These are phyloP conservation scores for Apiotrichum porosum DNA, from an alignment of 1,284 basidiomycete species.

Conservation along the genomic window DNA sequence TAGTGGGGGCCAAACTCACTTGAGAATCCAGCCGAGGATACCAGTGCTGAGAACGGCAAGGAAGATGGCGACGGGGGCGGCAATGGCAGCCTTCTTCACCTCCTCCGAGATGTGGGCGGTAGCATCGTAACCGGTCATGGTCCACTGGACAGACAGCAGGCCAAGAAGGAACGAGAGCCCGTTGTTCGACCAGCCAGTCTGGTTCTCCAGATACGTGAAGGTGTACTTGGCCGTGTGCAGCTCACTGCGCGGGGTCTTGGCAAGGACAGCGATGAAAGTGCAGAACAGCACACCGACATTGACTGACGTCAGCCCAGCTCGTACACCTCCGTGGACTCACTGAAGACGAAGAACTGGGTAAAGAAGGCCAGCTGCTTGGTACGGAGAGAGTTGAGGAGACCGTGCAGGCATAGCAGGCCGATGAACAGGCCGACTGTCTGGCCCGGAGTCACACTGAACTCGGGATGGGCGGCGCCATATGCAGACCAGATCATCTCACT, in stretches of 20 bases:
- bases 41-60: constrained; percentile 84
- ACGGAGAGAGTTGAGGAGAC: constrained; percentile 63
- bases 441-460: constrained; percentile 49
- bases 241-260: constrained; percentile 66
- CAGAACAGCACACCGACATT: constrained; percentile 58
- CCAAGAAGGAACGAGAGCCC: constrained; percentile 84
- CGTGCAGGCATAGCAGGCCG: constrained; percentile 68
- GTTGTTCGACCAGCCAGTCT: constrained; percentile 71
- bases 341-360: constrained; percentile 76
- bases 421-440: constrained; percentile 68
- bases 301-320: constrained; percentile 38
- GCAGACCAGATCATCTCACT: constrained; percentile 68
- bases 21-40: constrained; percentile 74
- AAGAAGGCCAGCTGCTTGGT: constrained; percentile 74
- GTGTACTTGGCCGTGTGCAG: constrained; percentile 77
- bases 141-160: constrained; percentile 85
- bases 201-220: constrained; percentile 54
- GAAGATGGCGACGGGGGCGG: constrained; percentile 76
- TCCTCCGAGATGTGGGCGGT: constrained; percentile 88
- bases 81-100: constrained; percentile 79
- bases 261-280: constrained; percentile 79
- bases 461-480: constrained; percentile 32
- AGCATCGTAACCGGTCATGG: constrained; percentile 56
- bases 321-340: neutral
- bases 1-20: constrained; percentile 32